These are phyloP conservation scores for Corymbia maculata DNA, from an alignment of 345 rosid genomes.

Conservation along the genomic window DNA sequence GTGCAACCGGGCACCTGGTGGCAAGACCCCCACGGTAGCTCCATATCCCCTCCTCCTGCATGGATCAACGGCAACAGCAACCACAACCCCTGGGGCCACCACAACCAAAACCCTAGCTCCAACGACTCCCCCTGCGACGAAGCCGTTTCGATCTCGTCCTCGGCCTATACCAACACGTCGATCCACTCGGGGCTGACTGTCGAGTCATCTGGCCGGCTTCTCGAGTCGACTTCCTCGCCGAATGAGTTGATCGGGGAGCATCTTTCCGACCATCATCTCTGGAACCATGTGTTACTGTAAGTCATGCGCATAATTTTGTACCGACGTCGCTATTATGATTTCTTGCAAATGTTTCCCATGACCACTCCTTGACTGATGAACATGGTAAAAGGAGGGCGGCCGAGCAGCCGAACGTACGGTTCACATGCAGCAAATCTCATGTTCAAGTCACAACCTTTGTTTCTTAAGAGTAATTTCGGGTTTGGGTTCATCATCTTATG, in stretches of 20 bases:
- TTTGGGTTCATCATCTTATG: neutral
- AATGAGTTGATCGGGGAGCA: conserved; percentile 47
- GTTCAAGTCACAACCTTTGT: neutral
- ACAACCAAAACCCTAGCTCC: conserved; percentile 31
- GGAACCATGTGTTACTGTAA: conserved; percentile 65
- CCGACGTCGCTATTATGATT: neutral
- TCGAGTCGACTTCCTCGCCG: conserved; percentile 21
- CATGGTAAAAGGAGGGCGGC: neutral
- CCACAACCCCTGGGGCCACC: conserved; percentile 7
- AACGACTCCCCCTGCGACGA: conserved; percentile 47
- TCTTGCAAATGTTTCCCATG: neutral
- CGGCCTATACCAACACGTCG: conserved; percentile 37
- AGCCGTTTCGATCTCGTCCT: conserved; percentile 48
- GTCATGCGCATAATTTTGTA: conserved; percentile 3
- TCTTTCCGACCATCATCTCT: conserved; percentile 45
- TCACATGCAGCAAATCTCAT: neutral
- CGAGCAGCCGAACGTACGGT: neutral
- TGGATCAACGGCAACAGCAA: conserved; percentile 6
- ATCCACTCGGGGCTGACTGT: conserved; percentile 55
- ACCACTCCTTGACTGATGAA: neutral
- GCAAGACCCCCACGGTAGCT: conserved; percentile 53
- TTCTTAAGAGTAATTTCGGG: neutral
- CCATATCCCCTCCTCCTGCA: conserved; percentile 31
- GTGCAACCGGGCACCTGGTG: conserved; percentile 15
- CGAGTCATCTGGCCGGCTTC: conserved; percentile 33